Conservation (phyloP, 345 rosid genomes). For the Hypericum perforatum region DNA sequence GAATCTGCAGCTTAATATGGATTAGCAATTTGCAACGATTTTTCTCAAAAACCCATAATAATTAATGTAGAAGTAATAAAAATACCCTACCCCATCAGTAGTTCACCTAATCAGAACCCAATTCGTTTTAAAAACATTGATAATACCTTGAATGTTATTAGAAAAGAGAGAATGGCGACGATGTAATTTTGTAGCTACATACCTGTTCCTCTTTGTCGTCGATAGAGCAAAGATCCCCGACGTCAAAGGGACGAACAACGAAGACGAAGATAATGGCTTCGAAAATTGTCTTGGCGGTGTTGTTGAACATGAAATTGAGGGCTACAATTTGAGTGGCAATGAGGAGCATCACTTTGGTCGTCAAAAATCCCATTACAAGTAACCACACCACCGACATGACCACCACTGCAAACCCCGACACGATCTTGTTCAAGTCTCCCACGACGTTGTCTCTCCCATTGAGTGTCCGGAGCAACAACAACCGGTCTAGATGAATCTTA, state of each 20-base stretch:
- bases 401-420: slow-evolving; percentile 42
- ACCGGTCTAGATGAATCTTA: slow-evolving; percentile 53
- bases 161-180: too few species aligned
- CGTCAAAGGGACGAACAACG: slow-evolving; percentile 75
- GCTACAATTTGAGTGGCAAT: slow-evolving; percentile 58
- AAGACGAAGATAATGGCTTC: slow-evolving; percentile 80
- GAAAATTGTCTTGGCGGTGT: slow-evolving; percentile 66
- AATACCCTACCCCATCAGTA: too few species aligned
- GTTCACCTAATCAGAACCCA: too few species aligned
- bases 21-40: too few species aligned
- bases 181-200: too few species aligned
- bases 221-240: slow-evolving; percentile 68
- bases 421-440: slow-evolving; percentile 64
- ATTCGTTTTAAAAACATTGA: too few species aligned
- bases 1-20: slow-evolving; percentile 1
- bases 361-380: slow-evolving; percentile 54
- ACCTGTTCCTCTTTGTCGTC: slow-evolving; percentile 51
- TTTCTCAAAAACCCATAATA: too few species aligned
- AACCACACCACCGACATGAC: slow-evolving; percentile 45
- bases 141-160: too few species aligned
- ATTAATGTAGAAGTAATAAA: too few species aligned
- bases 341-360: slow-evolving; percentile 47
- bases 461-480: slow-evolving; percentile 58
- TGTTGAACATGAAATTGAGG: slow-evolving; percentile 67
- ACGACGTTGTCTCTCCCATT: slow-evolving; percentile 72